These are phyloP conservation scores for Byssoonygena ceratinophila DNA, from an alignment of 2,329 filamentous ascomycete genomes.

Conservation along the genomic window DNA sequence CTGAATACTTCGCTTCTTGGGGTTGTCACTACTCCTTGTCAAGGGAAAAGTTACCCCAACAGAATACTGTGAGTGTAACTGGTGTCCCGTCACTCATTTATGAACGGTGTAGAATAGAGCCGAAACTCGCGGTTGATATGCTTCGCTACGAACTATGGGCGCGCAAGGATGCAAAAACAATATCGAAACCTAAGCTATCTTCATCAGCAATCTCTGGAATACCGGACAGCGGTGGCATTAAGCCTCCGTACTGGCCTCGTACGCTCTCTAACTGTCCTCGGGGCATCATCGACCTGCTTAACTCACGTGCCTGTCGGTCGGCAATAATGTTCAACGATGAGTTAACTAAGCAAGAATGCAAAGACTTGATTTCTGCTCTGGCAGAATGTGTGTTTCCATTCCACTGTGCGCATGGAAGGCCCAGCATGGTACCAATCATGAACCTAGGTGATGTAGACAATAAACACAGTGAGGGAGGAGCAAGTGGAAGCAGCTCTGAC, in stretches of 20 bases:
- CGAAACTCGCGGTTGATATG: constrained; percentile 60
- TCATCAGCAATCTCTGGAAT: not conserved
- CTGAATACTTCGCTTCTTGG: constrained; percentile 57
- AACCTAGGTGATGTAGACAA: constrained; percentile 20
- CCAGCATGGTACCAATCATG: constrained; percentile 39
- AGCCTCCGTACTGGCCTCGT: constrained; percentile 43
- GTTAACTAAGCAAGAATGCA: constrained; percentile 31
- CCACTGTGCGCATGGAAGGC: constrained; percentile 42
- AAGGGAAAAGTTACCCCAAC: constrained; percentile 10
- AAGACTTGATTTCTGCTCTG: constrained; percentile 30
- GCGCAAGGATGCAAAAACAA: constrained; percentile 40
- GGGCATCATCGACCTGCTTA: constrained; percentile 57
- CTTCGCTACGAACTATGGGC: constrained; percentile 66
- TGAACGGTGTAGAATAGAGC: constrained; percentile 64
- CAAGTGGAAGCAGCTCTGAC: not conserved
- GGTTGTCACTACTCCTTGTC: constrained; percentile 55
- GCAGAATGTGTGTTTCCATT: constrained; percentile 39
- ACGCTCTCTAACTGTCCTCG: constrained; percentile 60
- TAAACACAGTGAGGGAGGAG: not conserved
- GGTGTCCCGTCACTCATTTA: constrained; percentile 60
- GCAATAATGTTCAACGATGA: constrained; percentile 44
- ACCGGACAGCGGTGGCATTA: not conserved
- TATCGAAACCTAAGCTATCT: not conserved
- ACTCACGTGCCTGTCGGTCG: constrained; percentile 40
- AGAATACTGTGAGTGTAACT: constrained; percentile 39